phyloP scores from a whole-genome alignment of 352 stramenopile genomes.

The Pythium guiyangense region DNA sequence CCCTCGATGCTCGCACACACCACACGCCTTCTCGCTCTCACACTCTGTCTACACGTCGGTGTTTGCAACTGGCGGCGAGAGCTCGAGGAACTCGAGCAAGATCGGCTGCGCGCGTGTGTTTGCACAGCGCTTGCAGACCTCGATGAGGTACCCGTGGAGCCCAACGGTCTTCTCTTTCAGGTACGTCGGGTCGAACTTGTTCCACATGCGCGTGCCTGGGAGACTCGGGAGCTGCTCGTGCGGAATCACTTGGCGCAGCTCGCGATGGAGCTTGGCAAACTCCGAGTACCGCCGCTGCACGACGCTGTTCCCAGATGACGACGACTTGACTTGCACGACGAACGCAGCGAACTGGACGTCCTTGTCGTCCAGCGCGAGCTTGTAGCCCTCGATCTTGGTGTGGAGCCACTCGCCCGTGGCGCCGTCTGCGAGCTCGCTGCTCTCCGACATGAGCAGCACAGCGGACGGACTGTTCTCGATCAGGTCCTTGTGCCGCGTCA shows the following conservation, averaged over 20 bases:
- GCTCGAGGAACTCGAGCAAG: constrained; percentile 62
- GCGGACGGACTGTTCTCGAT: constrained; percentile 77
- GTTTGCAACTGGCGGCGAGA: constrained; percentile 16
- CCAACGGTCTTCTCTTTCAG: constrained; percentile 73
- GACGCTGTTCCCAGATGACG: constrained; percentile 44
- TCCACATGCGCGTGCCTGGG: constrained; percentile 74
- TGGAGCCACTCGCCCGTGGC: constrained; percentile 53
- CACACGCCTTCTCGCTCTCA: background rate
- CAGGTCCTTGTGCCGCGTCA: constrained; percentile 71
- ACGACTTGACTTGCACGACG: constrained; percentile 76
- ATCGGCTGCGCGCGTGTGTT: constrained; percentile 63
- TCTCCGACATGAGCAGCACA: constrained; percentile 64
- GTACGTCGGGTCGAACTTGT: constrained; percentile 80
- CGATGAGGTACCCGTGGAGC: constrained; percentile 65
- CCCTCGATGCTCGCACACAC: background rate
- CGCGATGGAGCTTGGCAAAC: constrained; percentile 69
- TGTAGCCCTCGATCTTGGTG: constrained; percentile 77
- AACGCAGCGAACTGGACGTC: constrained; percentile 71
- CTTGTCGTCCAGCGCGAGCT: constrained; percentile 66
- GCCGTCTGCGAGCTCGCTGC: constrained; percentile 12
- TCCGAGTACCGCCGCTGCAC: constrained; percentile 81
- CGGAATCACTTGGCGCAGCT: constrained; percentile 73
- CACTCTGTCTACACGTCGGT: constrained; percentile 12
- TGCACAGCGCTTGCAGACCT: constrained; percentile 69
- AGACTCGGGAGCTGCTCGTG: constrained; percentile 72